Conservation (phyloP, 257 asterid species). For the Nicotiana obtusifolia region DNA sequence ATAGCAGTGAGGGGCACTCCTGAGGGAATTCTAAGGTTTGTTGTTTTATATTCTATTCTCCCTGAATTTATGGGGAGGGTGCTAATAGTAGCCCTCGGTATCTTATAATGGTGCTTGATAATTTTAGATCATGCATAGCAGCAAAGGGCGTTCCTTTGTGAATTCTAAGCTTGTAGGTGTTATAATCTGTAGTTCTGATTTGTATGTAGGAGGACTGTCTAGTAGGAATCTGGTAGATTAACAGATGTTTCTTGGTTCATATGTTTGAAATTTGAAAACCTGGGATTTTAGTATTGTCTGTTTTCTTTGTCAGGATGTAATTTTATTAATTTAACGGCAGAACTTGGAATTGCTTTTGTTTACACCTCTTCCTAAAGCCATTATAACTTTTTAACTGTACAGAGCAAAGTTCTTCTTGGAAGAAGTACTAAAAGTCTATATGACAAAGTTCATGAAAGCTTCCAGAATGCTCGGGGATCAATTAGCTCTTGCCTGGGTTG, state of each 20-base stretch:
- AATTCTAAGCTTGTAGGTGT: neutral
- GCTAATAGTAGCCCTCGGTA: neutral
- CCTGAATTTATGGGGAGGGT: neutral
- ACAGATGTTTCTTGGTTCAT: neutral
- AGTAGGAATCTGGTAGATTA: neutral
- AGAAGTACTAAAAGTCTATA: conserved; percentile 57
- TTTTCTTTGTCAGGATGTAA: neutral
- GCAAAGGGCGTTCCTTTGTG: neutral
- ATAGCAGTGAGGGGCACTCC: conserved; percentile 85
- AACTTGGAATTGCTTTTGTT: neutral
- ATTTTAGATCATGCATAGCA: neutral
- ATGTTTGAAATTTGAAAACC: neutral
- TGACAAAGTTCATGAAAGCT: conserved; percentile 66
- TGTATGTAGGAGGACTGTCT: neutral
- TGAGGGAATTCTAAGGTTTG: conserved; percentile 70
- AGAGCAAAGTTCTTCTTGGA: conserved; percentile 70
- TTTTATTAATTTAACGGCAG: neutral
- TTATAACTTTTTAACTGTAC: conserved; percentile 14
- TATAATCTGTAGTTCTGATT: neutral
- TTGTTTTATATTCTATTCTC: neutral
- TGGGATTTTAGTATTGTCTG: neutral
- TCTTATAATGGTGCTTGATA: neutral
- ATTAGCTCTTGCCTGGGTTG: conserved; percentile 86
- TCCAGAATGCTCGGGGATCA: conserved; percentile 98
- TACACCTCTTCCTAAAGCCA: neutral